Evolutionary conservation across 345 rosid genomes (phyloP).

Genomic region (Gossypium herbaceum): DNA sequence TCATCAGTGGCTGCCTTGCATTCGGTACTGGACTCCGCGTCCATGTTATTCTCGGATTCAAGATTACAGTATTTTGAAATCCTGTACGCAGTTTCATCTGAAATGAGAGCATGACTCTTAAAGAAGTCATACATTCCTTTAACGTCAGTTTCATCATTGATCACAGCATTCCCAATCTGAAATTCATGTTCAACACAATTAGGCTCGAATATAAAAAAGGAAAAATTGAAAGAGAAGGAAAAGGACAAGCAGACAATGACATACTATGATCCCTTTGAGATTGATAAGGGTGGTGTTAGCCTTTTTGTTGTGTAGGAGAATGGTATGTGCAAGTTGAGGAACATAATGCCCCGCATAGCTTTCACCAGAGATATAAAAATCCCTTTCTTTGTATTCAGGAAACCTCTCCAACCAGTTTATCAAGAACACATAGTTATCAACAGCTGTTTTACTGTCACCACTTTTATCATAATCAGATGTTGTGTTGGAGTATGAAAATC

Average conservation of each 20-base stretch:
- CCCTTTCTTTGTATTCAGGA: conserved; percentile 68
- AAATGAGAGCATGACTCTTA: conserved; percentile 57
- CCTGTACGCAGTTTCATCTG: conserved; percentile 26
- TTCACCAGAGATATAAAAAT: conserved; percentile 74
- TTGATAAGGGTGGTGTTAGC: conserved; percentile 46
- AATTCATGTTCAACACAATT: neutral
- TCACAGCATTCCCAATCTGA: conserved; percentile 90
- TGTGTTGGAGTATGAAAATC: conserved; percentile 76
- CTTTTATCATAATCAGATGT: conserved; percentile 42
- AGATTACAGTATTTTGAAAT: conserved; percentile 49
- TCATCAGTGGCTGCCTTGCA: conserved; percentile 36
- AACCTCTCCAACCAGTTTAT: conserved; percentile 79
- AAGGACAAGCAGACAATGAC: neutral
- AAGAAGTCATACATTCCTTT: conserved; percentile 69
- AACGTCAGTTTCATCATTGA: conserved; percentile 52
- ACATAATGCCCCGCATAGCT: conserved; percentile 91
- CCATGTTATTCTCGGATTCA: conserved; percentile 31
- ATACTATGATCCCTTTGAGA: conserved; percentile 73
- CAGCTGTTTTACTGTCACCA: conserved; percentile 62
- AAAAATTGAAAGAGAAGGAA: neutral
- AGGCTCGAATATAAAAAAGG: neutral
- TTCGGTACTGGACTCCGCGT: conserved; percentile 6
- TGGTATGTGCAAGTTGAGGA: conserved; percentile 69
- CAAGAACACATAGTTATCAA: conserved; percentile 61
- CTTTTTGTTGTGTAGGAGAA: conserved; percentile 47